Percentiles rank a stretch among this genome's conserved stretches.
These are phyloP conservation scores for Lentinus brumalis DNA, from an alignment of 768 basidiomycete genomes.

Conservation along the genomic window DNA sequence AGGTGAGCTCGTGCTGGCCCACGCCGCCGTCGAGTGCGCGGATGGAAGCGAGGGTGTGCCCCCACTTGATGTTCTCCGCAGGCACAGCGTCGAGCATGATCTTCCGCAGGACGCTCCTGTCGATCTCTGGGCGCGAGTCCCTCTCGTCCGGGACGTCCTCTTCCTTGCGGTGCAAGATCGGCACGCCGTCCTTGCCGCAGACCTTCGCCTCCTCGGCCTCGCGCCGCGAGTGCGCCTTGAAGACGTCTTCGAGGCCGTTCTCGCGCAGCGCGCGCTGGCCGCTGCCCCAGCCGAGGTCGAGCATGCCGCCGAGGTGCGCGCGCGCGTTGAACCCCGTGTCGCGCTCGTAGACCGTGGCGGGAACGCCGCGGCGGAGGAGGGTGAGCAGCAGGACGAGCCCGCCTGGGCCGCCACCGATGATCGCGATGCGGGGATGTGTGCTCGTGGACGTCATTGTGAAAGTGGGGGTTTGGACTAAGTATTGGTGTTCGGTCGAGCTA, in stretches of 20 bases:
- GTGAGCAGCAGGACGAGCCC: slow-evolving; percentile 3
- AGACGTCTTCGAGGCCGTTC: neutral
- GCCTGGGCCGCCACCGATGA: slow-evolving; percentile 4
- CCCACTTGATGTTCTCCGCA: neutral
- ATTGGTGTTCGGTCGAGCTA: too few species aligned
- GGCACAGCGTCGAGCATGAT: slow-evolving; percentile 1
- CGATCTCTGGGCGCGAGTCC: neutral
- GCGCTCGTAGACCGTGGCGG: slow-evolving; percentile 7
- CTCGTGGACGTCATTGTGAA: too few species aligned
- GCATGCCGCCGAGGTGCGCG: neutral
- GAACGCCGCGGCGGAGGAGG: neutral
- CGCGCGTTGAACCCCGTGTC: neutral
- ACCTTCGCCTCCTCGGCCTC: neutral
- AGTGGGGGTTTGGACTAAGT: too few species aligned
- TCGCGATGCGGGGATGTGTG: neutral
- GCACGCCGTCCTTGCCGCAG: neutral
- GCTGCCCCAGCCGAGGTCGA: neutral
- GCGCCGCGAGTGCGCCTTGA: neutral
- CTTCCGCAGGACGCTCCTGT: neutral
- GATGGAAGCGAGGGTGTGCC: neutral
- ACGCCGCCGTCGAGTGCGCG: neutral
- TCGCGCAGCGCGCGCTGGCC: slow-evolving; percentile 4
- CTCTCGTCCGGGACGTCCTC: neutral
- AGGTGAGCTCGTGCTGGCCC: neutral
- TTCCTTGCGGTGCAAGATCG: neutral